Percentiles rank a stretch among this genome's conserved stretches.
phyloP scores from a whole-genome alignment of 1,284 basidiomycete species.

The Peniophora sp. region DNA sequence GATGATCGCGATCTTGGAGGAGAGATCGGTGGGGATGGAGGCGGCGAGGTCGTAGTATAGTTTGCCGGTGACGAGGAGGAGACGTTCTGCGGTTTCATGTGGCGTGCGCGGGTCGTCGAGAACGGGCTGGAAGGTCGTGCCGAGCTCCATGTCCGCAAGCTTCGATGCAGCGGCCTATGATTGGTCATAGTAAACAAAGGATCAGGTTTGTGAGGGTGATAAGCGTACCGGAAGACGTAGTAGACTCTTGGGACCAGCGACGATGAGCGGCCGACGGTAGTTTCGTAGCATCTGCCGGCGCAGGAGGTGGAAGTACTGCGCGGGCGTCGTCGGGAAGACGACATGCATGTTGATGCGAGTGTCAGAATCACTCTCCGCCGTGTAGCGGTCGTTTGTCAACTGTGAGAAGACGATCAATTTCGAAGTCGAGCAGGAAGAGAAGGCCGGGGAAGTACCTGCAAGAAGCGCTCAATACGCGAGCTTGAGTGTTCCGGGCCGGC shows the following conservation, averaged over 20 bases:
- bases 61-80: slow-evolving; percentile 70
- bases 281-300: slow-evolving; percentile 78
- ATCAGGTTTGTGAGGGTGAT: neutral
- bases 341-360: slow-evolving; percentile 74
- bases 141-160: slow-evolving; percentile 55
- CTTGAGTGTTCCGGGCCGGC: slow-evolving; percentile 90
- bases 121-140: slow-evolving; percentile 66
- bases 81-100: slow-evolving; percentile 34
- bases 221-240: slow-evolving; percentile 66
- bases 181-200: neutral
- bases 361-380: slow-evolving; percentile 26
- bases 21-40: slow-evolving; percentile 46
- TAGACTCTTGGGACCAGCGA: slow-evolving; percentile 79
- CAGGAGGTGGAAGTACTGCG: slow-evolving; percentile 86
- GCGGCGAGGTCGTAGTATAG: slow-evolving; percentile 81
- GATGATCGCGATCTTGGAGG: slow-evolving; percentile 55
- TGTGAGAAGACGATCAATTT: slow-evolving; percentile 16
- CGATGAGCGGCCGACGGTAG: slow-evolving; percentile 78
- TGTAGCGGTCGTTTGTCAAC: slow-evolving; percentile 67
- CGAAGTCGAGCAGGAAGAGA: neutral
- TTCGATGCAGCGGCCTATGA: slow-evolving; percentile 67
- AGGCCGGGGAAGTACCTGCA: slow-evolving; percentile 46
- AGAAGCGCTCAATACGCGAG: slow-evolving; percentile 77
- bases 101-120: slow-evolving; percentile 42
- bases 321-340: slow-evolving; percentile 79